These are phyloP conservation scores for Botrytis byssoidea DNA, from an alignment of 2,329 filamentous ascomycete species.

Conservation along the genomic window DNA sequence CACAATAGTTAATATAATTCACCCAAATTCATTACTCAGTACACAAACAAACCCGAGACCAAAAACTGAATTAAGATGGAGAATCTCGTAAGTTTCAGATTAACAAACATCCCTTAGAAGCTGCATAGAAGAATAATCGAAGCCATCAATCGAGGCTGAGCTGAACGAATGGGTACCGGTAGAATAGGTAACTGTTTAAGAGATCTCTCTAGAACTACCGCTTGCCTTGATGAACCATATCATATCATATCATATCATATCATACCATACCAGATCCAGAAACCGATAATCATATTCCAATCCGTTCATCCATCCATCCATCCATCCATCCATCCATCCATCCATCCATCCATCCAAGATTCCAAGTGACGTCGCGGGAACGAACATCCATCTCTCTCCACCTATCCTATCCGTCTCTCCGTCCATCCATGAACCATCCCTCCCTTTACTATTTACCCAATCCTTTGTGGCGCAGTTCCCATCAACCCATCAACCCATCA, in stretches of 20 bases:
- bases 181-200: conserved; percentile 7
- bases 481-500: no score
- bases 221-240: no score
- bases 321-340: no score
- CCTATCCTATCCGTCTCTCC: not conserved
- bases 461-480: not conserved
- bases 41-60: not conserved
- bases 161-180: not conserved
- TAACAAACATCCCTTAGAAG: not conserved
- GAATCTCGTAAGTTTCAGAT: not conserved
- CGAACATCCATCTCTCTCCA: not conserved
- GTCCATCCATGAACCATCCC: not conserved
- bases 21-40: not conserved
- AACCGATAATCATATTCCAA: not conserved
- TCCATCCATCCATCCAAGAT: no score
- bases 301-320: not conserved
- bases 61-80: not conserved
- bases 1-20: not conserved
- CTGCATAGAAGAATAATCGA: not conserved
- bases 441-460: not conserved
- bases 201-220: not conserved
- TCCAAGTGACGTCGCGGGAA: not conserved
- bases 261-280: not conserved
- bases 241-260: no score
- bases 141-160: conserved; percentile 13